Conservation (phyloP, 2,329 filamentous ascomycete species). For the Diaporthe caulivora region DNA sequence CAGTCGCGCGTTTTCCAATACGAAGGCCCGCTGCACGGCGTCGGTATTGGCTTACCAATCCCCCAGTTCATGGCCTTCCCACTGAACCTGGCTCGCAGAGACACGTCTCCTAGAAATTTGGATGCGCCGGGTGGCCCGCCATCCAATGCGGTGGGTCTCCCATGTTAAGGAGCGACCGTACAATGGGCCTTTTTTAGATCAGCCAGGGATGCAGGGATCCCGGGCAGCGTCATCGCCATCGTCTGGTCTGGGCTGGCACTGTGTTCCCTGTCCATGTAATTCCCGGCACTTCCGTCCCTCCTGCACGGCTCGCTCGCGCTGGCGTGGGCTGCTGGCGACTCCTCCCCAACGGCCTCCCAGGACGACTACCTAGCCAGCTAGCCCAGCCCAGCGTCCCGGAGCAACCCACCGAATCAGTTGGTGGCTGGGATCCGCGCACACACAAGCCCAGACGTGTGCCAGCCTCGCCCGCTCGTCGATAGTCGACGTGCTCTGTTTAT, state of each 20-base stretch:
- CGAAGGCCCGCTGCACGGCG: constrained; percentile 19
- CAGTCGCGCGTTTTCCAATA: constrained; percentile 30
- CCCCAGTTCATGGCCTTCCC: neutral
- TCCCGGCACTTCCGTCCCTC: constrained; percentile 38
- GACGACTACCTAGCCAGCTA: neutral
- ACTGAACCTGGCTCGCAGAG: neutral
- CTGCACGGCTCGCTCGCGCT: constrained; percentile 6
- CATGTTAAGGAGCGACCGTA: constrained; percentile 34
- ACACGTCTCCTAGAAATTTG: neutral
- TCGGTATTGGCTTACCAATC: constrained; percentile 34
- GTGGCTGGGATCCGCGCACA: neutral
- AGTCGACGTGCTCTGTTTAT: neutral
- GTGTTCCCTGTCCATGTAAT: constrained; percentile 37
- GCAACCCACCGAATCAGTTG: neutral
- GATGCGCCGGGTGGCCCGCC: neutral
- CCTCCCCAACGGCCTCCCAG: constrained; percentile 33
- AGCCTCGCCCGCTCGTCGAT: neutral
- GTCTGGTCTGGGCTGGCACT: constrained; percentile 28
- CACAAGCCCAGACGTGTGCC: neutral
- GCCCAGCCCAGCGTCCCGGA: neutral
- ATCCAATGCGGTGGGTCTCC: constrained; percentile 8
- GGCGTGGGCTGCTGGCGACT: neutral
- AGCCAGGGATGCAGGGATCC: constrained; percentile 18
- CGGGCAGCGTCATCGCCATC: constrained; percentile 25
- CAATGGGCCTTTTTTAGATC: constrained; percentile 35